Percentiles rank a stretch among this genome's conserved stretches.
These are phyloP conservation scores for Pseudohyphozyma bogoriensis DNA, from an alignment of 768 basidiomycete genomes.

Conservation along the genomic window DNA sequence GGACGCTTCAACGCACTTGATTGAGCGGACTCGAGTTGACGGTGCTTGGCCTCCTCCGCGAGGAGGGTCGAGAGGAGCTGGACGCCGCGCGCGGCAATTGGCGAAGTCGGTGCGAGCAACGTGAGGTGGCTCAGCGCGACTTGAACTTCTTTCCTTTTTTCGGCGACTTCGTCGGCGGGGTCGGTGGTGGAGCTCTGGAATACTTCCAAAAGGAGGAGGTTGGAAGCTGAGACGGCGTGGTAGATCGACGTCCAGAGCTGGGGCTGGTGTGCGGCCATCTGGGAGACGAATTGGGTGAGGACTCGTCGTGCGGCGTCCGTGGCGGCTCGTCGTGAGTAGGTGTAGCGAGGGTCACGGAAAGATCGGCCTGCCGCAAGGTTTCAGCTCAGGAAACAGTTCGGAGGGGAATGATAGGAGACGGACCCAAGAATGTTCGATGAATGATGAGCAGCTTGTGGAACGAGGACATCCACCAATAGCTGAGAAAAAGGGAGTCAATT, in stretches of 20 bases:
- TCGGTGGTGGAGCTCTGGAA: conserved; percentile 14
- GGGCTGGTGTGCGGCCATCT: background rate
- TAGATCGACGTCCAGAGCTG: conserved; percentile 16
- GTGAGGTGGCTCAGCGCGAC: conserved; percentile 12
- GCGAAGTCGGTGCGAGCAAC: background rate
- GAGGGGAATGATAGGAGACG: no score
- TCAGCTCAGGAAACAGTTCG: no score
- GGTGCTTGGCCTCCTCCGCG: conserved; percentile 24
- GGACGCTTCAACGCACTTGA: background rate
- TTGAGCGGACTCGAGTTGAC: background rate
- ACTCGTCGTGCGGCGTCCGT: conserved; percentile 23
- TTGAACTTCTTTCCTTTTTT: conserved; percentile 23
- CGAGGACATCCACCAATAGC: conserved; percentile 19
- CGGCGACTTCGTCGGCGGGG: conserved; percentile 3
- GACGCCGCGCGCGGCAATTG: conserved; percentile 23
- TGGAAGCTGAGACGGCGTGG: conserved; percentile 26
- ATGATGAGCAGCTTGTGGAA: conserved; percentile 23
- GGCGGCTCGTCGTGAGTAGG: conserved; percentile 14
- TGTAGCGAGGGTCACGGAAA: conserved; percentile 9
- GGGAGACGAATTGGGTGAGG: conserved; percentile 19
- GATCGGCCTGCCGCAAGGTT: no score
- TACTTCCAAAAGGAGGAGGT: conserved; percentile 27
- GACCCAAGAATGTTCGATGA: conserved; percentile 20
- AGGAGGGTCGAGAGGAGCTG: conserved; percentile 22
- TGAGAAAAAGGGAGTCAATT: no score